Base-by-base conservation (phyloP, 495 filamentous ascomycete genomes). In the Bathelium albidoporum region DNA sequence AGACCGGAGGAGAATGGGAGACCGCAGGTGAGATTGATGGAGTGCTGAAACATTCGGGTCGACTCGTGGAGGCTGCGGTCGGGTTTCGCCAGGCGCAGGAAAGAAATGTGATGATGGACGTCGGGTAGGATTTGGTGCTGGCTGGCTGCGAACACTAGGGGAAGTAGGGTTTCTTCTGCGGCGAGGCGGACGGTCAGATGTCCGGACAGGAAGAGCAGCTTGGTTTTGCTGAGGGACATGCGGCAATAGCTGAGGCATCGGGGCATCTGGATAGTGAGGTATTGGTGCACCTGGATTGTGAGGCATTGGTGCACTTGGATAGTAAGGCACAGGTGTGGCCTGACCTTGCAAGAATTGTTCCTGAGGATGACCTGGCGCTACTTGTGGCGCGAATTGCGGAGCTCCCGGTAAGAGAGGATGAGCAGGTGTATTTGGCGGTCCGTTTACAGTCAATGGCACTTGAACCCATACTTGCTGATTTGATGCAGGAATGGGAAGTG, bases 11-110 rank as follows among this genome's bases (percentile, higher is more conserved):
- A 24, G 71, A 3, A 68, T 53, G 12, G 75, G 75, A 61, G 71
- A 74, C 22, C 70, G 68, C 10, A 77, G 69, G 61, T 73, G 66
- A 10, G 70, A 70, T 64, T 74, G 71, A 67, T 78, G 76, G 5
- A 77, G 65, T 14, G 68, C 75, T 5, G 63, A 70, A 2, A 58
- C 41, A 28, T 29, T 52, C 4, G 73, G 68, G 53, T 72, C 70
- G 11, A 73, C 70, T 11, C 67, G 34, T n/a, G 65, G 60, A 18
- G 70, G 70, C 62, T 75, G 73, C n/a, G 73, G 49, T 45, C 62
- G 32, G 11, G 10, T 43, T 12, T 45, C 45, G 18, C 61, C 62
- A 9, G 49, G 24, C 26, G 39, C 28, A 31, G 72, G 71, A 22
- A 70, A 62, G 3, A 68, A 12, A 24, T 20, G 14, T 43, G 45